A percentile compares a stretch with the other conserved stretches of the same genome.
These are phyloP conservation scores for Gloeostereum incarnatum DNA, from an alignment of 768 basidiomycete genomes.

Conservation along the genomic window DNA sequence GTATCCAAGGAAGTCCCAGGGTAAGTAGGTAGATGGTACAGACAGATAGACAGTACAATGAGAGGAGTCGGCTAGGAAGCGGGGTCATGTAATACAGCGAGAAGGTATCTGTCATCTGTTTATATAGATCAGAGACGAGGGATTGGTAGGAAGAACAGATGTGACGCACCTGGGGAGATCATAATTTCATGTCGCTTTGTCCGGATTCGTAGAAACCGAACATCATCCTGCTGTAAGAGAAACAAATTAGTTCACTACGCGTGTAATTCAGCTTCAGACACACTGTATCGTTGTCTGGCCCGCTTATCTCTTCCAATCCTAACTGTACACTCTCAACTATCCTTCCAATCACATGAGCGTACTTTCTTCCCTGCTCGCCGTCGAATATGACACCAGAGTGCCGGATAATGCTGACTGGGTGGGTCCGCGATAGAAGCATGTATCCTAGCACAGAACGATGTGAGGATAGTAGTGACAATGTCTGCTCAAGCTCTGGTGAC, in stretches of 20 bases:
- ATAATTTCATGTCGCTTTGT: slow-evolving; percentile 89
- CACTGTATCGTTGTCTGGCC: slow-evolving; percentile 50
- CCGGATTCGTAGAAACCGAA: slow-evolving; percentile 84
- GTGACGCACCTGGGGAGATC: slow-evolving; percentile 78
- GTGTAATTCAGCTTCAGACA: slow-evolving; percentile 14
- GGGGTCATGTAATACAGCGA: slow-evolving; percentile 81
- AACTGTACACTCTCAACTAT: slow-evolving; percentile 73
- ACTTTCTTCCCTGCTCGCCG: slow-evolving; percentile 71
- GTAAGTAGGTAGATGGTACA: no score
- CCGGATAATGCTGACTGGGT: slow-evolving; percentile 68
- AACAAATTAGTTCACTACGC: background rate
- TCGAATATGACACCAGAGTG: slow-evolving; percentile 83
- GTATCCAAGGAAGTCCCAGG: no score
- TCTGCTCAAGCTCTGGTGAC: slow-evolving; percentile 79
- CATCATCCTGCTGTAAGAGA: slow-evolving; percentile 52
- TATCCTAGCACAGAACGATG: slow-evolving; percentile 86
- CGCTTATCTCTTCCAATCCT: slow-evolving; percentile 74
- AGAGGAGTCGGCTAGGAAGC: no score
- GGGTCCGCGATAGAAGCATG: slow-evolving; percentile 60
- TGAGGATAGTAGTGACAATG: slow-evolving; percentile 62
- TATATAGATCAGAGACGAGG: no score
- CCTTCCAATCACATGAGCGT: slow-evolving; percentile 59
- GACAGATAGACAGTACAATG: no score
- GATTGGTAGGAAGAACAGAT: background rate
- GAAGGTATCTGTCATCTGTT: slow-evolving; percentile 73